Conservation (phyloP, 2,329 filamentous ascomycete genomes). For the Apiospora sp. region DNA sequence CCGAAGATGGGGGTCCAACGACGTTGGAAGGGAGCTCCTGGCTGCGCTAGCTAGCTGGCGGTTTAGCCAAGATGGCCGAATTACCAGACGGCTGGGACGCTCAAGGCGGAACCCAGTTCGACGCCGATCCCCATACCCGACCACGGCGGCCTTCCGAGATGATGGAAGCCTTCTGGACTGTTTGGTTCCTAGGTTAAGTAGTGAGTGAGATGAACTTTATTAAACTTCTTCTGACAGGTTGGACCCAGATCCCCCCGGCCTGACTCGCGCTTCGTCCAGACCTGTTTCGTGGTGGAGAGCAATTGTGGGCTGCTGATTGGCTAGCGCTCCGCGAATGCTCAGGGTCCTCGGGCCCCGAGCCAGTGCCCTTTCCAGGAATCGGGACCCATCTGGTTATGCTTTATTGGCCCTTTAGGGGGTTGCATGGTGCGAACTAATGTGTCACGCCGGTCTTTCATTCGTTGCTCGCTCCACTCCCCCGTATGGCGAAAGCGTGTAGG, state of each 20-base stretch:
- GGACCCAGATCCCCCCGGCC: background rate
- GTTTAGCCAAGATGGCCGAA: too few relatives aligned
- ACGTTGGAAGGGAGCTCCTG: background rate
- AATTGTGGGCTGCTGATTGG: background rate
- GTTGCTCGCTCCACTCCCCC: background rate
- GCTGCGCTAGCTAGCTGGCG: background rate
- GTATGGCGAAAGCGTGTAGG: background rate
- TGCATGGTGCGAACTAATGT: background rate
- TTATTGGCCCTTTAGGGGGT: background rate
- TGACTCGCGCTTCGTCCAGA: background rate
- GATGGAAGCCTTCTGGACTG: background rate
- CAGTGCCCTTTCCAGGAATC: background rate
- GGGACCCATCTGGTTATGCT: background rate
- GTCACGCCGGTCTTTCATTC: conserved; percentile 1
- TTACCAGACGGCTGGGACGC: background rate
- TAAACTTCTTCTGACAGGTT: conserved; percentile 6
- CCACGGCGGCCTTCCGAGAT: background rate
- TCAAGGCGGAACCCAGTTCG: background rate
- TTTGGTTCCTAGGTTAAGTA: background rate
- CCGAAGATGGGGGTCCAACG: background rate
- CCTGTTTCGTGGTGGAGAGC: conserved; percentile 4
- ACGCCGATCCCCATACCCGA: background rate
- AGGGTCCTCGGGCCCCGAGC: conserved; percentile 7
- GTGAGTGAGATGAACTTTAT: background rate
- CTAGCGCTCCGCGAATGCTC: background rate